Evolutionary conservation across 2,329 filamentous ascomycete genomes (phyloP).

Genomic region (Tolypocladium ophioglossoides): DNA sequence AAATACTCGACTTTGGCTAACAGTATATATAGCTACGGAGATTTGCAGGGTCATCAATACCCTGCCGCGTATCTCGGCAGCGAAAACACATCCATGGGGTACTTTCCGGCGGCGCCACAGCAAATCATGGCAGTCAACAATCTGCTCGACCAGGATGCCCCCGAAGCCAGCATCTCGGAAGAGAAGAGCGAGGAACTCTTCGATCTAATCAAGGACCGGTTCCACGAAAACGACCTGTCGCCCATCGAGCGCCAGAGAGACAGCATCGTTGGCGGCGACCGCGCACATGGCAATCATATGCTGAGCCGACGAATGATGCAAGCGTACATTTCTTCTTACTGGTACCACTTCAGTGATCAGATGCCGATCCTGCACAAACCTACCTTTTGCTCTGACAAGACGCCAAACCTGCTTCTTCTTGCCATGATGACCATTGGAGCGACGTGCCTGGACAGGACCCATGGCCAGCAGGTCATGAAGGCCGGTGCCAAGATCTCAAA

Average conservation of each 20-base stretch:
- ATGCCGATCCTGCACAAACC: conserved; percentile 90
- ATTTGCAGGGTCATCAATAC: conserved; percentile 31
- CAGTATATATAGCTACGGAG: conserved; percentile 35
- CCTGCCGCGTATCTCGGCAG: conserved; percentile 35
- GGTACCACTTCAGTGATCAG: conserved; percentile 90
- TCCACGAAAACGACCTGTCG: conserved; percentile 69
- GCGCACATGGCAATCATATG: conserved; percentile 52
- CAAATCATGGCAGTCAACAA: conserved; percentile 88
- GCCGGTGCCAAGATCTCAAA: conserved; percentile 76
- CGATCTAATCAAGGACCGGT: conserved; percentile 69
- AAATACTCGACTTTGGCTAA: conserved; percentile 11
- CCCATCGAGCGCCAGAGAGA: conserved; percentile 67
- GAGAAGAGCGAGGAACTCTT: conserved; percentile 78
- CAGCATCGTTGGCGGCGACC: conserved; percentile 67
- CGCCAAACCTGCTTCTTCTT: conserved; percentile 73
- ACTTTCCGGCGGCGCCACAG: conserved; percentile 51
- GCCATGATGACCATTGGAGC: conserved; percentile 90
- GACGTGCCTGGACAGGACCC: conserved; percentile 74
- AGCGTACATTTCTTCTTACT: conserved; percentile 85
- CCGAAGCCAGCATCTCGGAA: conserved; percentile 73
- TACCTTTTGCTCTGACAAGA: conserved; percentile 81
- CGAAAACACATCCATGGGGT: conserved; percentile 38
- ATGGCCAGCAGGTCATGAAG: conserved; percentile 62
- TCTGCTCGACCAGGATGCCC: conserved; percentile 67
- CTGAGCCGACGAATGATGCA: conserved; percentile 93